Evolutionary conservation across 371 early-diverging fungal genomes (phyloP).

Genomic region (Saksenaea vasiformis): DNA sequence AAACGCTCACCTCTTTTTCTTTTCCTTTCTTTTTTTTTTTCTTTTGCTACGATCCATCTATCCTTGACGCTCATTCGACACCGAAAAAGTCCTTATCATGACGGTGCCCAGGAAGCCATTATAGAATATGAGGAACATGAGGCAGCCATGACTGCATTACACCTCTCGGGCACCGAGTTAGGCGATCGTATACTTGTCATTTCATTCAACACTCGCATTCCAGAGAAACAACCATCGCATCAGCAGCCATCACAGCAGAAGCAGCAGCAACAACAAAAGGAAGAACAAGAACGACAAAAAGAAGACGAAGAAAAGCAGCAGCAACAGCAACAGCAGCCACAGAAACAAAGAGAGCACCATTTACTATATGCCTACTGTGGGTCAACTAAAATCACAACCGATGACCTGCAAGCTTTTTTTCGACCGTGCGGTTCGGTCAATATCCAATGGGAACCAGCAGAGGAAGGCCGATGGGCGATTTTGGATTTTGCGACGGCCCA

Average conservation of each 20-base stretch:
- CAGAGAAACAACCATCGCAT: conserved; percentile 29
- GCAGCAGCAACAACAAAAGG: no score
- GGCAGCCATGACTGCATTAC: conserved; percentile 54
- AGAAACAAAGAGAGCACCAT: conserved; percentile 72
- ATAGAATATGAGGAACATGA: conserved; percentile 55
- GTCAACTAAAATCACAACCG: conserved; percentile 40
- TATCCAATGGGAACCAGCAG: conserved; percentile 16
- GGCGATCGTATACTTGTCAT: conserved; percentile 63
- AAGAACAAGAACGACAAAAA: no score
- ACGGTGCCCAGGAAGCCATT: conserved; percentile 55
- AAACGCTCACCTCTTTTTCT: not conserved
- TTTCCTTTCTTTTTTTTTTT: conserved; percentile 4
- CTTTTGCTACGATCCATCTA: conserved; percentile 7
- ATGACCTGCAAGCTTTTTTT: conserved; percentile 57
- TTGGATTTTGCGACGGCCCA: conserved; percentile 69
- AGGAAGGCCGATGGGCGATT: conserved; percentile 69
- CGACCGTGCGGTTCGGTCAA: conserved; percentile 56
- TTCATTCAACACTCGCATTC: conserved; percentile 30
- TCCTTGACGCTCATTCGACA: not conserved
- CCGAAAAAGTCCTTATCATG: conserved; percentile 40
- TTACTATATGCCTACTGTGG: conserved; percentile 63
- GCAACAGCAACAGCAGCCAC: conserved; percentile 14
- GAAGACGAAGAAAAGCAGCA: no score
- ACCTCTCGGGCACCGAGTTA: conserved; percentile 66
- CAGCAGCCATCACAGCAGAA: no score